A percentile compares a stretch with the other conserved stretches of the same genome.
Conservation (phyloP, 495 filamentous ascomycete species). For the Penicillium coffeae region DNA sequence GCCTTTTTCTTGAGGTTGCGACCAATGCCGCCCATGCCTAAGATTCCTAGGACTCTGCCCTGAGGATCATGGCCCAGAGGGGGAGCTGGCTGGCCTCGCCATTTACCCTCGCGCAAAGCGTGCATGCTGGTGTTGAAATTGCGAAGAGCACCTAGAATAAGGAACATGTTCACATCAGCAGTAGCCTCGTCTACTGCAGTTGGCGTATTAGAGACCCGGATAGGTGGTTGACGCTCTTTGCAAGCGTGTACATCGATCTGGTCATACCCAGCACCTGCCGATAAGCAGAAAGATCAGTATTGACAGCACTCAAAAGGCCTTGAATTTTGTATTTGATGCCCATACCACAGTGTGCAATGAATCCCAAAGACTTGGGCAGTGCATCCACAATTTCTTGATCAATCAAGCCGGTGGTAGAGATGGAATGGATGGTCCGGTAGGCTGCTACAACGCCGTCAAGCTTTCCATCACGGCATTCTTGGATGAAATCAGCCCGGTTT, state of each 20-base stretch:
- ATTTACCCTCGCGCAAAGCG: slow-evolving; percentile 57
- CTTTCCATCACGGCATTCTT: slow-evolving; percentile 65
- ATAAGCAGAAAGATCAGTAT: not conserved
- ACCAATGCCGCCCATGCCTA: slow-evolving; percentile 90
- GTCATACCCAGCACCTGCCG: slow-evolving; percentile 72
- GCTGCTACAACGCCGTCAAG: slow-evolving; percentile 63
- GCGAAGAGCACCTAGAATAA: slow-evolving; percentile 73
- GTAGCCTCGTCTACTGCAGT: slow-evolving; percentile 77
- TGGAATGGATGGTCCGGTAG: slow-evolving; percentile 75
- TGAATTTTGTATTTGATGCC: not conserved
- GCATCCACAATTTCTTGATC: slow-evolving; percentile 62
- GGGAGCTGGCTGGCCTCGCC: slow-evolving; percentile 45
- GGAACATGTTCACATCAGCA: slow-evolving; percentile 72
- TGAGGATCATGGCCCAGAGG: slow-evolving; percentile 58
- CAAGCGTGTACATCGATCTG: slow-evolving; percentile 71
- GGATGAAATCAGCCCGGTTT: slow-evolving; percentile 66
- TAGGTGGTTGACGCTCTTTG: slow-evolving; percentile 49
- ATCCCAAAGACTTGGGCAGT: slow-evolving; percentile 52
- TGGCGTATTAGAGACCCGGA: slow-evolving; percentile 78
- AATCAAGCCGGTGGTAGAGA: slow-evolving; percentile 62
- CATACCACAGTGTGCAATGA: slow-evolving; percentile 53
- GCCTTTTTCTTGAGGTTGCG: slow-evolving; percentile 54
- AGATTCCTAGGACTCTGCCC: slow-evolving; percentile 65
- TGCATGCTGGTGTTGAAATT: slow-evolving; percentile 63
- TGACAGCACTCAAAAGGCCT: too few relatives aligned